Percentiles rank a stretch among this genome's conserved stretches.
phyloP scores from a whole-genome alignment of 768 basidiomycete genomes.

The Tricholomella constricta region DNA sequence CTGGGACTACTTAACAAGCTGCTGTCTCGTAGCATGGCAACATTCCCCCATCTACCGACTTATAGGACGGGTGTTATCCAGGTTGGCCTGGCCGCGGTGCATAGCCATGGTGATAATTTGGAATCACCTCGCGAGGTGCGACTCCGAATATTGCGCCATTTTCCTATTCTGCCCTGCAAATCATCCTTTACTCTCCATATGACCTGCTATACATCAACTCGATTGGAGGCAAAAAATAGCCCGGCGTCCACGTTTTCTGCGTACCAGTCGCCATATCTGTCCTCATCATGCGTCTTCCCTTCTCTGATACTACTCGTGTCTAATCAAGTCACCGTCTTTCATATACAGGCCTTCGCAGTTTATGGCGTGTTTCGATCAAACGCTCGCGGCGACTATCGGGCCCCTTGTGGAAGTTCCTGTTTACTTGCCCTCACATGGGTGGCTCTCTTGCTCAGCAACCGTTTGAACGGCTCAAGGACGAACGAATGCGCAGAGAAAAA shows the following conservation, averaged over 20 bases:
- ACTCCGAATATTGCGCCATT: slow-evolving; percentile 74
- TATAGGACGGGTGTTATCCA: slow-evolving; percentile 82
- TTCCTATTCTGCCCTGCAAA: slow-evolving; percentile 79
- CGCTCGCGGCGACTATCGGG: slow-evolving; percentile 78
- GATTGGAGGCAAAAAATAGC: slow-evolving; percentile 49
- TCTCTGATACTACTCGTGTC: neutral
- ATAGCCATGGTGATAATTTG: slow-evolving; percentile 83
- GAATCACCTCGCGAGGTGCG: slow-evolving; percentile 73
- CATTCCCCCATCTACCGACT: slow-evolving; percentile 73
- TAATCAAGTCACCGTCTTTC: too few species aligned
- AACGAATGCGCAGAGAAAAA: neutral
- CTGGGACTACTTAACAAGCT: slow-evolving; percentile 23
- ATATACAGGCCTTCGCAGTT: slow-evolving; percentile 54
- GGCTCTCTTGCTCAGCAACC: slow-evolving; percentile 46
- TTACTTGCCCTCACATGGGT: slow-evolving; percentile 70
- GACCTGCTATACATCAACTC: slow-evolving; percentile 74
- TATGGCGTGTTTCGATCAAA: slow-evolving; percentile 80
- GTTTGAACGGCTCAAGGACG: slow-evolving; percentile 39
- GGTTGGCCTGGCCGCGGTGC: slow-evolving; percentile 75
- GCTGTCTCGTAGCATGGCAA: slow-evolving; percentile 52
- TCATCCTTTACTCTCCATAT: slow-evolving; percentile 73
- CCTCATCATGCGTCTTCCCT: slow-evolving; percentile 56
- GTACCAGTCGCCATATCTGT: slow-evolving; percentile 65
- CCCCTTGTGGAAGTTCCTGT: slow-evolving; percentile 83
- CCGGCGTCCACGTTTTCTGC: slow-evolving; percentile 52